phyloP scores from a whole-genome alignment of 352 stramenopile species.

The Globisporangium canariense region DNA sequence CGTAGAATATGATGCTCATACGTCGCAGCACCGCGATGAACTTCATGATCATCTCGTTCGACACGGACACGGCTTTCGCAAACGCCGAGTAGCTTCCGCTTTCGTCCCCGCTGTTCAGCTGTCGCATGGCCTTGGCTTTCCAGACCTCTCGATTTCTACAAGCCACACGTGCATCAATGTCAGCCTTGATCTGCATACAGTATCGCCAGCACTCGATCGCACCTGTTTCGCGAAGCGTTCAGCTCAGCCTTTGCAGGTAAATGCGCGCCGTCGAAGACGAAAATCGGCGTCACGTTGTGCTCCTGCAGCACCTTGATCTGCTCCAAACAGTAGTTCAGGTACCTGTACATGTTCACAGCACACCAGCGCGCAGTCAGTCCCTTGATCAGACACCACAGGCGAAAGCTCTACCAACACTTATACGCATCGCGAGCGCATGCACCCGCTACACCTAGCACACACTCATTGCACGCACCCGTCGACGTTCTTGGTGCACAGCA shows the following conservation, averaged over 20 bases:
- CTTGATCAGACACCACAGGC: not conserved
- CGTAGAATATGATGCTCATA: constrained; percentile 88
- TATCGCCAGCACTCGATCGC: not conserved
- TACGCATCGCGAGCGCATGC: not conserved
- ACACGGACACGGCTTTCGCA: constrained; percentile 55
- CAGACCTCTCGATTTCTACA: constrained; percentile 37
- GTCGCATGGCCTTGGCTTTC: constrained; percentile 37
- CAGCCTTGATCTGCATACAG: not conserved
- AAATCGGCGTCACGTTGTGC: constrained; percentile 79
- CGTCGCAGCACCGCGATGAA: constrained; percentile 56
- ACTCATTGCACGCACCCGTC: constrained; percentile 32
- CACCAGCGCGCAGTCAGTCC: not conserved
- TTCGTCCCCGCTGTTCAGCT: constrained; percentile 22
- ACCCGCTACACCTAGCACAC: too few relatives aligned
- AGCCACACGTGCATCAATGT: not conserved
- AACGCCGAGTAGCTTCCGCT: constrained; percentile 28
- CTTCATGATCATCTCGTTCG: constrained; percentile 73
- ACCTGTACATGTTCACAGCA: constrained; percentile 23
- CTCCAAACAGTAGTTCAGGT: constrained; percentile 86
- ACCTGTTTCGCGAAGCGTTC: constrained; percentile 51
- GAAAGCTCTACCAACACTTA: not conserved
- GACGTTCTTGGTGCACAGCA: constrained; percentile 40
- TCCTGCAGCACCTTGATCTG: constrained; percentile 86
- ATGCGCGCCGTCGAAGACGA: constrained; percentile 94
- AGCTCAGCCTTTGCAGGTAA: constrained; percentile 85